phyloP scores from a whole-genome alignment of 2,329 filamentous ascomycete genomes.

The Daldinia sp. region DNA sequence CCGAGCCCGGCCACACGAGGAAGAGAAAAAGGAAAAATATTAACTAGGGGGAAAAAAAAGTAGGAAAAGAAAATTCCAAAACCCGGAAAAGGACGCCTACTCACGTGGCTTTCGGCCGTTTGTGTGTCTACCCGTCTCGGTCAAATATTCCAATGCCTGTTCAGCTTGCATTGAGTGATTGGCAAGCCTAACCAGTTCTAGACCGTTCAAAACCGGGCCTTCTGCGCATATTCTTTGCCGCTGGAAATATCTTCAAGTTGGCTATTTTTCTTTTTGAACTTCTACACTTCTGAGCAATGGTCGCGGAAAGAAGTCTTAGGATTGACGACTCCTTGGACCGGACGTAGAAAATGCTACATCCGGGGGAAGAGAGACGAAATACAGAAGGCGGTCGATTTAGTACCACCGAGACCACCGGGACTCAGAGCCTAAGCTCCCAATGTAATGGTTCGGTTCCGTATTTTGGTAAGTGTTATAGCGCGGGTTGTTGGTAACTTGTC shows the following conservation, averaged over 20 bases:
- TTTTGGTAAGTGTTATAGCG: constrained; percentile 25
- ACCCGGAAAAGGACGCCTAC: constrained; percentile 10
- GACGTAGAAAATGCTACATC: constrained; percentile 2
- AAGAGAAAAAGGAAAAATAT: constrained; percentile 8
- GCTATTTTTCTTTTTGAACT: constrained; percentile 8
- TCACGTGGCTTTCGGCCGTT: constrained; percentile 21
- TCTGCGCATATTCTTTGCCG: background rate
- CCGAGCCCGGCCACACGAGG: constrained; percentile 26
- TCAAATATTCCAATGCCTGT: constrained; percentile 38
- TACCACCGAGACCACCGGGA: constrained; percentile 35
- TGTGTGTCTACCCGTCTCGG: constrained; percentile 22
- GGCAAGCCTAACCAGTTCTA: constrained; percentile 31
- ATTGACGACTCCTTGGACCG: constrained; percentile 13
- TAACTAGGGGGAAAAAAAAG: too few relatives aligned
- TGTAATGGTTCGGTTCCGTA: constrained; percentile 18
- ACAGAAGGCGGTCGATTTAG: constrained; percentile 33
- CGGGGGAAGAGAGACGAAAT: background rate
- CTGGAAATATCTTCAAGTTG: constrained; percentile 9
- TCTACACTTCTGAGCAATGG: background rate
- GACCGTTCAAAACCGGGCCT: constrained; percentile 11
- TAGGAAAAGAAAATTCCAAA: background rate
- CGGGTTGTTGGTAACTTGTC: constrained; percentile 21
- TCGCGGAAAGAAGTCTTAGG: too few relatives aligned
- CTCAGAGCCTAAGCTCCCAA: constrained; percentile 14
- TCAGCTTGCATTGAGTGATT: constrained; percentile 33